phyloP scores from a whole-genome alignment of 768 basidiomycete genomes.

The Phanerodontia chrysosporium region DNA sequence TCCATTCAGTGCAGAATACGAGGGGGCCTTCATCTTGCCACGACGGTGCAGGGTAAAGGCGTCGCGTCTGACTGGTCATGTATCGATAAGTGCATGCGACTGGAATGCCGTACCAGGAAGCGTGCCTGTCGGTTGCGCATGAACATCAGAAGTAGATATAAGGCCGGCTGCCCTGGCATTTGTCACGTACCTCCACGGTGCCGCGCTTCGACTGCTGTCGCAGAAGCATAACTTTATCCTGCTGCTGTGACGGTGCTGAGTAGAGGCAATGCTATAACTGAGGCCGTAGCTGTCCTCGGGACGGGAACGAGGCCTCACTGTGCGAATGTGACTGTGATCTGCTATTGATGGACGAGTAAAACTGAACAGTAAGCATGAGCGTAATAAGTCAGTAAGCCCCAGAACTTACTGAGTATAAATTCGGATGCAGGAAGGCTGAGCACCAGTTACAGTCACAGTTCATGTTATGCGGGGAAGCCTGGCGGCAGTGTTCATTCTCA shows the following conservation, averaged over 20 bases:
- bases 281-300: background rate
- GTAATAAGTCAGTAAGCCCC: background rate
- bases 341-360: background rate
- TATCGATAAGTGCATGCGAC: background rate
- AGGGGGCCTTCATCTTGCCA: background rate
- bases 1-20: background rate
- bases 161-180: background rate
- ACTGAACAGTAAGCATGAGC: background rate
- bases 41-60: background rate
- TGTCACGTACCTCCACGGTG: background rate
- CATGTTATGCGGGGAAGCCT: background rate
- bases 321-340: background rate
- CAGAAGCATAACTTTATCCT: background rate
- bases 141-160: background rate
- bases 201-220: background rate
- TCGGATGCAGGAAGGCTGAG: background rate
- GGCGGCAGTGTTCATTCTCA: background rate
- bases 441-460: background rate
- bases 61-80: background rate
- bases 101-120: background rate
- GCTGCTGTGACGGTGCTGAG: background rate
- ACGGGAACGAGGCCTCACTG: background rate
- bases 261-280: background rate
- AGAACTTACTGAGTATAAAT: background rate
- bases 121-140: background rate